Base-by-base conservation (phyloP, 441 rosid species). In the Pelargonium australe region DNA sequence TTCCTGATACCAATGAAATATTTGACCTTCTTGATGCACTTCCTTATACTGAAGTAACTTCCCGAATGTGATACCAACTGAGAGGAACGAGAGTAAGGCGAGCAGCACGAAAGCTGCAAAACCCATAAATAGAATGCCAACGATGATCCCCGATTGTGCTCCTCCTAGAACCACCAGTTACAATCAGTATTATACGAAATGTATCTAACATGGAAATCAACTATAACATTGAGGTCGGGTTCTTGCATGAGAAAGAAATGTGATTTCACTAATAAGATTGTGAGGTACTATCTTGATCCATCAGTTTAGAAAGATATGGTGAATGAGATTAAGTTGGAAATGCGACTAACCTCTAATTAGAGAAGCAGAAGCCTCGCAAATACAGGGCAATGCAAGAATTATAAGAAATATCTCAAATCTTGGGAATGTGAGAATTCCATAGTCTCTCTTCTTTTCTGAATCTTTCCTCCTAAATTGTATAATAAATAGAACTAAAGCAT, bases 1-100 rank as follows among this genome's bases (percentile, higher is more conserved):
- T n/a, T 91, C 99, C 71, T 88, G 99, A 77, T 87, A 91, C 99
- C 98, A 94, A 65, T 87, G 95, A 73, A 85, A 87, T 60, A n/a
- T 81, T 76, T 80, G 83, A 55, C 94, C 96, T 88, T 82, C 99
- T 78, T 80, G 92, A 74, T 89, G 99, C 63, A 91, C 87, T 78
- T 94, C 97, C 85, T 94, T 94, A 80, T 94, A 94, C 78, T 87
- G 95, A 70, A 94, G 88, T 63, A 94, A 78, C 82, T 89, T 91
- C 68, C 96, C 97, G 11, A 86, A 72, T 7, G 95, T 88, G 17
- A 94, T 89, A 25, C 99, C 99, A 4, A 87, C 66, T 0, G 99
- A 89, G 62, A 94, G 95, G 84, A 94, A 87, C 72, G 89, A 68
- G 67, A 89, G 75, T 80, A 94, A 70, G 7, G 77, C 77, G 64